Conservation (phyloP, 1,139 yeast genomes). For the Magnusiomyces magnusii region DNA sequence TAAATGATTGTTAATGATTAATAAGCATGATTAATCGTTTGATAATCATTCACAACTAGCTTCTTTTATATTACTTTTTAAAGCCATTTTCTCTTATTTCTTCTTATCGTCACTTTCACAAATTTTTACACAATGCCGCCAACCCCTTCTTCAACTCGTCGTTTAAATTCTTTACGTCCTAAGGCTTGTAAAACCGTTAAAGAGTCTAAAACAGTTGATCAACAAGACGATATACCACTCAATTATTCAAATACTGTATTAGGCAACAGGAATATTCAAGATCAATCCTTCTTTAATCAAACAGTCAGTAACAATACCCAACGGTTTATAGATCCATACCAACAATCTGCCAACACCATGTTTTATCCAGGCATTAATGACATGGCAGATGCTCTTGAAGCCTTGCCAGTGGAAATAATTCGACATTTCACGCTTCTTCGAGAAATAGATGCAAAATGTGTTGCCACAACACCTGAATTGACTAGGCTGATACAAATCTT, state of each 20-base stretch:
- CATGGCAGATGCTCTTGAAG: slow-evolving; percentile 84
- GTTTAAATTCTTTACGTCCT: neutral
- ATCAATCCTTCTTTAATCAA: too few relatives aligned
- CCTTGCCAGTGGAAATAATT: slow-evolving; percentile 75
- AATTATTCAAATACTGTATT: neutral
- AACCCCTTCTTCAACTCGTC: neutral
- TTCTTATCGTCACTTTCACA: too few relatives aligned
- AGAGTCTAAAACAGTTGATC: neutral
- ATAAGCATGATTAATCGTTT: too few relatives aligned
- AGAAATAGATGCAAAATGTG: slow-evolving; percentile 94
- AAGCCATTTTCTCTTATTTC: too few relatives aligned
- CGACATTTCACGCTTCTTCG: slow-evolving; percentile 81
- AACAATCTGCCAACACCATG: neutral
- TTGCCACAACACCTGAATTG: slow-evolving; percentile 61
- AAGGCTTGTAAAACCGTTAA: neutral
- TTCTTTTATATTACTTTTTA: too few relatives aligned
- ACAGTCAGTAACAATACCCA: neutral
- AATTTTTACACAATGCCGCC: too few relatives aligned
- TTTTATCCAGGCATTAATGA: slow-evolving; percentile 65
- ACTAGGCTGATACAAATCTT: slow-evolving; percentile 52
- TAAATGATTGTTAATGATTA: too few relatives aligned
- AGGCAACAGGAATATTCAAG: neutral
- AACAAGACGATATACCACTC: neutral
- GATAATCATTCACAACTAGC: too few relatives aligned
- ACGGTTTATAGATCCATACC: neutral